A percentile compares a stretch with the other conserved stretches of the same genome.
These are phyloP conservation scores for Dispira parvispora DNA, from an alignment of 192 early-diverging fungal genomes.

Conservation along the genomic window DNA sequence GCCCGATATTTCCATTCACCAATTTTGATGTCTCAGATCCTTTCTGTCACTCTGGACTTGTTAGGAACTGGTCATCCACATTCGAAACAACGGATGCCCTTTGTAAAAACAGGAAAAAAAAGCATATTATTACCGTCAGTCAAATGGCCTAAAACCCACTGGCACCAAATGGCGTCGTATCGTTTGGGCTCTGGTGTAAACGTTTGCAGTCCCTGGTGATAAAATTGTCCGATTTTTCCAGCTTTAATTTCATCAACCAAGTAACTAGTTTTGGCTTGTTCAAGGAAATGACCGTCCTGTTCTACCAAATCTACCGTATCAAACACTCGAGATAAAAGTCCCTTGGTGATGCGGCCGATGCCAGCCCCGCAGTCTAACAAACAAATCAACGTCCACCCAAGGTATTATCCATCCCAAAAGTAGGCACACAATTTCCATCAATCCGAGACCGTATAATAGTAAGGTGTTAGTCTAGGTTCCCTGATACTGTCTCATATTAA, in stretches of 20 bases:
- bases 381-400: constrained; percentile 13
- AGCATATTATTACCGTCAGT: constrained; percentile 45
- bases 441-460: too few species aligned
- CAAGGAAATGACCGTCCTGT: constrained; percentile 59
- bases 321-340: constrained; percentile 65
- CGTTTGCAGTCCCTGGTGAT: constrained; percentile 64
- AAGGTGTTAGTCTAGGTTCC: too few species aligned
- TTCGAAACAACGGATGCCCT: background rate
- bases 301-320: constrained; percentile 82
- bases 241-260: constrained; percentile 33
- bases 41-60: background rate
- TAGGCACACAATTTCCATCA: too few species aligned
- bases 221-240: constrained; percentile 46
- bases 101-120: background rate
- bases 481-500: too few species aligned
- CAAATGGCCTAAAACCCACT: constrained; percentile 92
- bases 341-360: constrained; percentile 82
- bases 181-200: constrained; percentile 45
- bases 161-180: constrained; percentile 96
- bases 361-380: constrained; percentile 81
- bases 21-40: background rate
- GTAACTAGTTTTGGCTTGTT: constrained; percentile 45
- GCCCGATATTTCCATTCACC: background rate
- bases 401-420: too few species aligned
- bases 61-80: background rate